phyloP scores from a whole-genome alignment of 2,329 filamentous ascomycete species.

The Lecanicillium sp. region DNA sequence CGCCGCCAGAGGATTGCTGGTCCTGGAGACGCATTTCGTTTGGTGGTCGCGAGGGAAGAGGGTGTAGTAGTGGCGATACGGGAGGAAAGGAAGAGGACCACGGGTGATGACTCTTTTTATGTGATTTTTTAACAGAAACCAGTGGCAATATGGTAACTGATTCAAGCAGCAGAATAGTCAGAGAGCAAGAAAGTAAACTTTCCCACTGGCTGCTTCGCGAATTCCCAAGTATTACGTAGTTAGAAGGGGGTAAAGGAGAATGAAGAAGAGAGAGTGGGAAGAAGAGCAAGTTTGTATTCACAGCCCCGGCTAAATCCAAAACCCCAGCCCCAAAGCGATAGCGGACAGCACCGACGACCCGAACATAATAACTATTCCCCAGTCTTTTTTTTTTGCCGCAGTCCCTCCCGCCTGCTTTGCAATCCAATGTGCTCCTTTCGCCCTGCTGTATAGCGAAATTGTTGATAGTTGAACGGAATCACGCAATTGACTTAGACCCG shows the following conservation, averaged over 20 bases:
- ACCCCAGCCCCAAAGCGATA: background rate
- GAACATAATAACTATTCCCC: background rate
- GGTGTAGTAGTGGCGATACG: conserved; percentile 6
- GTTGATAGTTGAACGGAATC: conserved; percentile 29
- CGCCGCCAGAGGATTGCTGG: conserved; percentile 27
- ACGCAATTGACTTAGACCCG: conserved; percentile 29
- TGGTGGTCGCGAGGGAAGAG: conserved; percentile 7
- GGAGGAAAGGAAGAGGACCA: too few species aligned
- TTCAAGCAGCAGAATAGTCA: background rate
- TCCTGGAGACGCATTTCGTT: conserved; percentile 27
- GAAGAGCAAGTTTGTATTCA: background rate
- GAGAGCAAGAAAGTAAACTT: conserved; percentile 8
- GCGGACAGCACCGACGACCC: background rate
- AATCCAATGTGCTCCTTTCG: background rate
- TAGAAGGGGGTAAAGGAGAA: background rate
- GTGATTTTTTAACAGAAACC: background rate
- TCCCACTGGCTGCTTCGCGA: background rate
- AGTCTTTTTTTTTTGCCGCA: background rate
- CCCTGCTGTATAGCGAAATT: conserved; percentile 16
- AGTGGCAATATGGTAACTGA: too few species aligned
- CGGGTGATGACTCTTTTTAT: background rate
- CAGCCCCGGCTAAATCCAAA: background rate
- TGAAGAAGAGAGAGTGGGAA: background rate
- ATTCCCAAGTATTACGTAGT: background rate
- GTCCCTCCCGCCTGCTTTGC: background rate